A percentile compares a stretch with the other conserved stretches of the same genome.
These are phyloP conservation scores for Zymoseptoria tritici DNA, from an alignment of 2,329 filamentous ascomycete species.

Conservation along the genomic window DNA sequence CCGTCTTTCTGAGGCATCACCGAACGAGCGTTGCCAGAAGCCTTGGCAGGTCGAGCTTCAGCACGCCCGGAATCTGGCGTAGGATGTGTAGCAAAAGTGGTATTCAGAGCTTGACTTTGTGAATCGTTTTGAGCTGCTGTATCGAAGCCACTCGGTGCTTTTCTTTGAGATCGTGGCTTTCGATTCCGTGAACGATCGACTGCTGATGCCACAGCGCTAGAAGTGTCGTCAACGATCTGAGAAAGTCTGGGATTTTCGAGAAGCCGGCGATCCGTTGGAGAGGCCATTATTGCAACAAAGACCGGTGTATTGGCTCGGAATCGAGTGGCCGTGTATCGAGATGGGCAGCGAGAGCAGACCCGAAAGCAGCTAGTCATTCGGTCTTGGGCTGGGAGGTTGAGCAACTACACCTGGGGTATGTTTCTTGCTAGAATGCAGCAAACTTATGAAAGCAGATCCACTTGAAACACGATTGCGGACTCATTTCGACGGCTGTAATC, in stretches of 20 bases:
- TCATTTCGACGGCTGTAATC: background rate
- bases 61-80: background rate
- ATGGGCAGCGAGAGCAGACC: background rate
- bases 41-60: background rate
- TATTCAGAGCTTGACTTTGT: background rate
- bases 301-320: background rate
- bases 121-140: background rate
- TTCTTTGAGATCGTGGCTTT: background rate
- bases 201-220: background rate
- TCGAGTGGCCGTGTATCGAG: background rate
- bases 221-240: background rate
- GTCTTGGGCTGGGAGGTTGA: background rate
- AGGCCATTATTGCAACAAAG: background rate
- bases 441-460: background rate
- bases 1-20: background rate
- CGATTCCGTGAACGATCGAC: background rate
- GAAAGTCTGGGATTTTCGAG: background rate
- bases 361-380: background rate
- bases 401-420: background rate
- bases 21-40: background rate
- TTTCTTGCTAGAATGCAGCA: too few relatives aligned
- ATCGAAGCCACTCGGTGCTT: background rate
- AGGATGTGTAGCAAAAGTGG: background rate
- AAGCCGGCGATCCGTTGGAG: background rate
- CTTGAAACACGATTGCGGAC: background rate